These are phyloP conservation scores for Solanum infundibuliforme DNA, from an alignment of 257 asterid species.

Conservation along the genomic window DNA sequence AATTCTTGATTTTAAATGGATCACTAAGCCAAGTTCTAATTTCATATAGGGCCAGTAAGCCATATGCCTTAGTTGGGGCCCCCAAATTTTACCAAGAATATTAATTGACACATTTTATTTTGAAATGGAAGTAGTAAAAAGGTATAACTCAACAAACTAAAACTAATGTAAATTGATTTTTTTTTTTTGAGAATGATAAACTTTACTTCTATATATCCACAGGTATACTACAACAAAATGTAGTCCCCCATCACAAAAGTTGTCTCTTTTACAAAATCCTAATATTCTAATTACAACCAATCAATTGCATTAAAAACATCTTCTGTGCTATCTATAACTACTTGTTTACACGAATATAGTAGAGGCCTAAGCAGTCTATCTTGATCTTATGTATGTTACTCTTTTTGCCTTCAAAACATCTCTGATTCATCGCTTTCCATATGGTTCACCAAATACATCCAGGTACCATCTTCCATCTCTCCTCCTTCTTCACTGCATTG, in stretches of 20 bases:
- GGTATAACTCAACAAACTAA: background rate
- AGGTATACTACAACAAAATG: background rate
- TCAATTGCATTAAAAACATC: background rate
- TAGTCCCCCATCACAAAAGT: background rate
- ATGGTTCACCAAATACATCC: background rate
- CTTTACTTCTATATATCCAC: background rate
- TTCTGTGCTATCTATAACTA: background rate
- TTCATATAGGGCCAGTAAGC: background rate
- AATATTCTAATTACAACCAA: background rate
- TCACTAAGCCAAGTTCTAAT: conserved; percentile 1
- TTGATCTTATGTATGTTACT: background rate
- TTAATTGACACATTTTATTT: background rate
- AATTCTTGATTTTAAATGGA: background rate
- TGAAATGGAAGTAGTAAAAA: background rate
- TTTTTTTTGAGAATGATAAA: background rate
- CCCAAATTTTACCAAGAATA: background rate
- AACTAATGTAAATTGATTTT: background rate
- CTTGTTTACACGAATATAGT: too few relatives aligned
- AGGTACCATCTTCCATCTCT: background rate
- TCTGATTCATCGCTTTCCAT: background rate
- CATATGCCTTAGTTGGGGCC: background rate
- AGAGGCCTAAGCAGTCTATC: background rate
- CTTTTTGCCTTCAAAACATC: background rate
- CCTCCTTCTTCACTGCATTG: background rate
- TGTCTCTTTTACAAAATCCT: background rate